Base-by-base conservation (phyloP, 2,329 filamentous ascomycete species). In the Stachybotrys chartarum region DNA sequence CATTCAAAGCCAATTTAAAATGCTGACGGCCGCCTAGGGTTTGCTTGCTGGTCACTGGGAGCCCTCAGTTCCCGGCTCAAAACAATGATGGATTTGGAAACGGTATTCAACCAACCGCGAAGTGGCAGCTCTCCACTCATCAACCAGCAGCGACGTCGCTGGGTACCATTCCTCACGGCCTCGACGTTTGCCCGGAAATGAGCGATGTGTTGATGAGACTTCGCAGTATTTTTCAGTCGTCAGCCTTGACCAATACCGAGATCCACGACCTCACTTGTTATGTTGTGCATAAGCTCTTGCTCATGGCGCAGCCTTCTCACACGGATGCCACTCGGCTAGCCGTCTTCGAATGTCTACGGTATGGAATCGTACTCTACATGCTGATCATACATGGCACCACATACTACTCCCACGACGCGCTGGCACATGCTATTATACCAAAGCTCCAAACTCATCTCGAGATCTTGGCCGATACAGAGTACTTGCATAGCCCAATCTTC, bases 251-350 rank as follows among this genome's bases (percentile, higher is more conserved):
- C 1, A 67, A 67, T 0, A 77, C 76, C 0, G 69, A 73, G 50
- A 71, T 83, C 1, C 81, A 84, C 56, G 81, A 83, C 54, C 67
- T 84, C 1, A 77, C 78, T 6, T 81, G 77, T 52, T 83, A 79
- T 58, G 74, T 79, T 24, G 65, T 83, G 1, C 80, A 83, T 56
- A 71, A 72, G 24, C 68, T 84, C 1, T 57, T 83, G 1, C 62
- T 68, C 3, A 47, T 58, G 3, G 54, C 59, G 1, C 51, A 42
- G 5, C 10, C 8, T 42, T 10, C 35, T 14, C 35, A 42, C 35
- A 42, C 8, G 10, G 35, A 42, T 42, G 5, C 35, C 35, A 42
- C 14, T 42, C 35, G 14, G 8, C 62, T 65, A 30, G 57, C 64
- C 2, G 60, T 69, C 2, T 70, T 74, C 0, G 75, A 80, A 60